Conservation (phyloP, 1,284 basidiomycete genomes). For the Trametes versicolor region DNA sequence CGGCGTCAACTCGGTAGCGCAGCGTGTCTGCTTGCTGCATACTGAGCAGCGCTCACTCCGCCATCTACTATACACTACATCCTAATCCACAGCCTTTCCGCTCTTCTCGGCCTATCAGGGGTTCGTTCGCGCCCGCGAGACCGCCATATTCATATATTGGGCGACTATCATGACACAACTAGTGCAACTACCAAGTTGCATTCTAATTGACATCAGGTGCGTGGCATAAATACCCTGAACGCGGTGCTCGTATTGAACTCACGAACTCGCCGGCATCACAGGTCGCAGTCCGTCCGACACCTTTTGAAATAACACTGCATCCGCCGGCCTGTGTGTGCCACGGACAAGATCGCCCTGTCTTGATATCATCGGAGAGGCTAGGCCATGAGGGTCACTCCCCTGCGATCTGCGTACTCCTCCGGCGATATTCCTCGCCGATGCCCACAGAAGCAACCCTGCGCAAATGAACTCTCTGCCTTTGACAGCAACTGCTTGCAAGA, state of each 20-base stretch:
- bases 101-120: background rate
- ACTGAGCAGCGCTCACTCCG: conserved; percentile 11
- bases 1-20: conserved; percentile 89
- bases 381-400: background rate
- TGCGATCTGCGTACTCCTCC: background rate
- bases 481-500: too few relatives aligned
- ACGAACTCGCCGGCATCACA: background rate
- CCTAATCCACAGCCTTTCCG: background rate
- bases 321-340: background rate
- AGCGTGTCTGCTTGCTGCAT: conserved; percentile 58
- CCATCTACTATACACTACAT: background rate
- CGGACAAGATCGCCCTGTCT: background rate
- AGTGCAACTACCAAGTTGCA: too few relatives aligned
- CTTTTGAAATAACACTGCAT: background rate
- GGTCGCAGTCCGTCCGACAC: background rate
- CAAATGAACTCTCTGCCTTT: too few relatives aligned
- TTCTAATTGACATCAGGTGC: background rate
- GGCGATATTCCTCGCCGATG: too few relatives aligned
- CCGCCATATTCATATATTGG: background rate
- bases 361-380: background rate
- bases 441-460: too few relatives aligned
- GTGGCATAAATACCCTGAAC: background rate
- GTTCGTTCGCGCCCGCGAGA: background rate
- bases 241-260: background rate
- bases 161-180: too few relatives aligned